These are phyloP conservation scores for Bipolaris gigantea DNA, from an alignment of 2,329 filamentous ascomycete species.

Conservation along the genomic window DNA sequence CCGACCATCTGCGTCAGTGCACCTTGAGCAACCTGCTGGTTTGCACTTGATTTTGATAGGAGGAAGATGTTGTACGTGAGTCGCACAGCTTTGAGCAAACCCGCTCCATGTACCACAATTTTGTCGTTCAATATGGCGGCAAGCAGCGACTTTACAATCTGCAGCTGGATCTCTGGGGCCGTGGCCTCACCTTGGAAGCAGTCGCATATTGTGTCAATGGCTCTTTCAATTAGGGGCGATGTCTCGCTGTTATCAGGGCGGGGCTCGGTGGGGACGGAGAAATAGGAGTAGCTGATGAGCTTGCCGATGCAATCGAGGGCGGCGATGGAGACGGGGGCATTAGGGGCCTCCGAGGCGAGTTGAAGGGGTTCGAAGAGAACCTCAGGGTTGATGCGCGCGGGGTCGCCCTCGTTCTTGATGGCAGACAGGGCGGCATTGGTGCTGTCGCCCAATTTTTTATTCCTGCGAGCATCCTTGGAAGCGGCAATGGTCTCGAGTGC, in stretches of 20 bases:
- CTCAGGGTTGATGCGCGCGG: constrained; percentile 82
- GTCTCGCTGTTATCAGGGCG: constrained; percentile 42
- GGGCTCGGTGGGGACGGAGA: constrained; percentile 67
- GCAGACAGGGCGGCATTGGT: constrained; percentile 79
- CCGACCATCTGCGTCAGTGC: constrained; percentile 98
- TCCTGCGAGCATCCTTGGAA: constrained; percentile 87
- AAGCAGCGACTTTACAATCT: constrained; percentile 95
- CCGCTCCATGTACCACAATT: constrained; percentile 95
- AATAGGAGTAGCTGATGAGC: constrained; percentile 98
- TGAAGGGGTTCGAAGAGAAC: constrained; percentile 88
- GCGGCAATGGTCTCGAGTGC: constrained; percentile 88
- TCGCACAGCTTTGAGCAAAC: constrained; percentile 91
- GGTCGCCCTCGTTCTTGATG: constrained; percentile 78
- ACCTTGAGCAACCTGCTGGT: constrained; percentile 96
- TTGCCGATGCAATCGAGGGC: constrained; percentile 98
- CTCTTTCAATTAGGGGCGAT: constrained; percentile 87
- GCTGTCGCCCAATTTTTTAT: constrained; percentile 79
- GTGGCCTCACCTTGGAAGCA: constrained; percentile 98
- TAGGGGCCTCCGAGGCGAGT: constrained; percentile 83
- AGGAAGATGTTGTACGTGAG: constrained; percentile 99
- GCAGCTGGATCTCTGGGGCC: constrained; percentile 86
- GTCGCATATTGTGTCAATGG: constrained; percentile 98
- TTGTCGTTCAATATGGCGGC: constrained; percentile 98
- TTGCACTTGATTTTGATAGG: constrained; percentile 87
- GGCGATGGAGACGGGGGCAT: constrained; percentile 81